Conservation (phyloP, 305 asterid genomes). For the Fraxinus sp. region DNA sequence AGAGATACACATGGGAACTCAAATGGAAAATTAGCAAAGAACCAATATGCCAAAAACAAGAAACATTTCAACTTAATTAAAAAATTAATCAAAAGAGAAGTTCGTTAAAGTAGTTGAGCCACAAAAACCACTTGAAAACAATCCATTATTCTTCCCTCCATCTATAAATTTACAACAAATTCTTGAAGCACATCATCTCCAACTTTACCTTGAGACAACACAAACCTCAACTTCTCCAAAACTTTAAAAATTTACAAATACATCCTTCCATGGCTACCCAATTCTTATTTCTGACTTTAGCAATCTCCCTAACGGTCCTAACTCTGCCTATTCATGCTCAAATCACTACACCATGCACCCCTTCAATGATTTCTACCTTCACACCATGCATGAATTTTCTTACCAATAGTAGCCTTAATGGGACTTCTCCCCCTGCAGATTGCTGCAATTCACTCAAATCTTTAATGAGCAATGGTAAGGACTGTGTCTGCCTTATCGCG, state of each 20-base stretch:
- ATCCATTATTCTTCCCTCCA: constrained; percentile 21
- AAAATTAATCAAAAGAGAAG: neutral
- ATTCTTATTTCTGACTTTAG: constrained; percentile 26
- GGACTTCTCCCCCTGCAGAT: constrained; percentile 48
- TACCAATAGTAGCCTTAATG: constrained; percentile 40
- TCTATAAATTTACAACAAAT: constrained; percentile 42
- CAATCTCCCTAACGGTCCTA: constrained; percentile 24
- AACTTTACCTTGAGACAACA: neutral
- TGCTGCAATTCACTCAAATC: constrained; percentile 67
- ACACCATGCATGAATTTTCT: constrained; percentile 50
- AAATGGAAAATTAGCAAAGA: neutral
- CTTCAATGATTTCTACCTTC: constrained; percentile 59
- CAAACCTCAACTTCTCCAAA: neutral
- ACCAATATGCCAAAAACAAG: neutral
- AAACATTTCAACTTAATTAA: neutral
- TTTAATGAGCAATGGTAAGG: constrained; percentile 57
- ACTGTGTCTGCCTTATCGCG: constrained; percentile 64
- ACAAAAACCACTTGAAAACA: constrained; percentile 26
- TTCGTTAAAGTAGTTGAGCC: constrained; percentile 74
- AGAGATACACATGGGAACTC: neutral
- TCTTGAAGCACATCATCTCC: neutral
- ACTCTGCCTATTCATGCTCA: constrained; percentile 39
- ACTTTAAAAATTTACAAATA: neutral
- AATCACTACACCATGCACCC: constrained; percentile 49
- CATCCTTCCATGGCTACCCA: constrained; percentile 34